Conservation (phyloP, 306 rosid genomes). For the Carpinus fangiana region DNA sequence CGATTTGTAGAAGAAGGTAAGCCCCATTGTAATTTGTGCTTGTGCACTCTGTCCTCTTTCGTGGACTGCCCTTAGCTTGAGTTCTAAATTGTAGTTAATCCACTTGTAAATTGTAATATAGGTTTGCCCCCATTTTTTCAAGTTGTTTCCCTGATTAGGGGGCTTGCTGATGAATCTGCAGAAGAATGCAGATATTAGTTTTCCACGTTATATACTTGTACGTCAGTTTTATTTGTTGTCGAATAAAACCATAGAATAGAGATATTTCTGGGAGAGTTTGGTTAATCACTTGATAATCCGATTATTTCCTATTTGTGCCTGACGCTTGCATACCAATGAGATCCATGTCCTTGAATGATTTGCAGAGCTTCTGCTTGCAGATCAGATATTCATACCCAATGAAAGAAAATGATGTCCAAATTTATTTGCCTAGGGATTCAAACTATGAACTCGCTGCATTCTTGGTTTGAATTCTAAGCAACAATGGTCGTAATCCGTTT, state of each 20-base stretch:
- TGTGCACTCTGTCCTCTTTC: slow-evolving; percentile 37
- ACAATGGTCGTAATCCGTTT: too few species aligned
- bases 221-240: slow-evolving; percentile 42
- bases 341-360: not conserved
- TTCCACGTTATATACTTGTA: slow-evolving; percentile 42
- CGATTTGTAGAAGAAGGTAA: slow-evolving; percentile 46
- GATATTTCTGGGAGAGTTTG: slow-evolving; percentile 6
- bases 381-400: not conserved
- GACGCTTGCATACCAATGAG: not conserved
- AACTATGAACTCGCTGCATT: too few species aligned
- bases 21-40: slow-evolving; percentile 48
- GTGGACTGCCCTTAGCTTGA: slow-evolving; percentile 49
- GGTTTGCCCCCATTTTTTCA: slow-evolving; percentile 57
- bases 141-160: slow-evolving; percentile 43
- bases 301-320: not conserved
- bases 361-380: not conserved
- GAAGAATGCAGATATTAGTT: slow-evolving; percentile 70
- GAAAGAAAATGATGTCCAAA: not conserved
- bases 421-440: too few species aligned
- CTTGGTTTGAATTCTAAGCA: too few species aligned
- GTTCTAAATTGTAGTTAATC: slow-evolving; percentile 49
- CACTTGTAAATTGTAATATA: slow-evolving; percentile 75
- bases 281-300: not conserved
- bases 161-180: slow-evolving; percentile 66
- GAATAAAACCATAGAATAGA: slow-evolving; percentile 42